Percentiles rank a stretch among this genome's conserved stretches.
Evolutionary conservation across 805 yeast genomes (phyloP).

Genomic region (Saccharomycopsis sp.): DNA sequence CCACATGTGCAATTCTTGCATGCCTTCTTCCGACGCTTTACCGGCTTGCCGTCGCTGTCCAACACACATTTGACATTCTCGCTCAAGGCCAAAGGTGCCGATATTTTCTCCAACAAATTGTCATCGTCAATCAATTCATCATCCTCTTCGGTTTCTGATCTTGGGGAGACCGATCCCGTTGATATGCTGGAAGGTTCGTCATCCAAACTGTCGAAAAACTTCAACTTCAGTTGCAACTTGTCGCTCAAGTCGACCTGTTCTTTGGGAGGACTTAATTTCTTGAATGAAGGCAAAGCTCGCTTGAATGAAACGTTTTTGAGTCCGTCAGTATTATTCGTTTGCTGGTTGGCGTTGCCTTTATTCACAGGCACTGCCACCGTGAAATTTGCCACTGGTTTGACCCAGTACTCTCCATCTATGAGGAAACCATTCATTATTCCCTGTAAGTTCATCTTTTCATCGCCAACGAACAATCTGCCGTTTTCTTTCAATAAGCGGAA

Average conservation of each 20-base stretch:
- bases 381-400: conserved; percentile 8
- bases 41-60: conserved; percentile 35
- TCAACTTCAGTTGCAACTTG: conserved; percentile 5
- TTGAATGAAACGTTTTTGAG: neutral
- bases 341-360: neutral
- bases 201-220: conserved; percentile 8
- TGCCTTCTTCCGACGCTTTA: conserved; percentile 66
- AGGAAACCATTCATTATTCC: conserved; percentile 17
- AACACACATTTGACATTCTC: conserved; percentile 30
- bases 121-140: conserved; percentile 34
- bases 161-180: conserved; percentile 3
- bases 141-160: neutral
- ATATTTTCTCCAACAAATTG: conserved; percentile 34
- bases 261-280: neutral
- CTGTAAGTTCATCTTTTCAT: conserved; percentile 3
- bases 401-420: conserved; percentile 9
- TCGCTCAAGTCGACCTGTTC: neutral
- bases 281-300: neutral
- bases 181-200: conserved; percentile 3
- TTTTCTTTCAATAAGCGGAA: conserved; percentile 4
- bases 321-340: neutral
- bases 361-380: conserved; percentile 8
- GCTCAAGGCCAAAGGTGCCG: conserved; percentile 55
- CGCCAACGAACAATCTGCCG: conserved; percentile 11
- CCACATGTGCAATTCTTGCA: conserved; percentile 99